A percentile compares a stretch with the other conserved stretches of the same genome.
phyloP scores from a whole-genome alignment of 805 yeast species.

The Ogataea trehaloabstinens region DNA sequence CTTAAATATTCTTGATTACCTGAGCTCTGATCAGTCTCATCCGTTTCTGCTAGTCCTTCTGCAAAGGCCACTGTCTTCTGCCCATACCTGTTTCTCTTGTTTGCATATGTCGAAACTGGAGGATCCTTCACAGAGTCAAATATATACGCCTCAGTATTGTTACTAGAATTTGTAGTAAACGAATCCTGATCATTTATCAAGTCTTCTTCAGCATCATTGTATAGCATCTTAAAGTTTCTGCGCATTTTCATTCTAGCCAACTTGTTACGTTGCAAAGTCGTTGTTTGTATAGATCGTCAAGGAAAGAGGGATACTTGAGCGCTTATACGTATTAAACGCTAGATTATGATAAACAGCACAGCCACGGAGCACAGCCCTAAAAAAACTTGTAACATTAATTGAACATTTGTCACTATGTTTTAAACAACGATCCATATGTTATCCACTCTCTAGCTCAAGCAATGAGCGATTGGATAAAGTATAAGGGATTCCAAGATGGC shows the following conservation, averaged over 20 bases:
- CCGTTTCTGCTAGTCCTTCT: conserved; percentile 4
- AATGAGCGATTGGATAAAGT: conserved; percentile 21
- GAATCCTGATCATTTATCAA: conserved; percentile 17
- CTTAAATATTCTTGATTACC: not conserved
- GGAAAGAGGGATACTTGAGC: not conserved
- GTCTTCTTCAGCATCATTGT: conserved; percentile 13
- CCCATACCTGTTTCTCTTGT: conserved; percentile 6
- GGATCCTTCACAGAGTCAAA: conserved; percentile 16
- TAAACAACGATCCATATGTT: no score
- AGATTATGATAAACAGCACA: no score
- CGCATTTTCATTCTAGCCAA: conserved; percentile 3
- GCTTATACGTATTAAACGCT: not conserved
- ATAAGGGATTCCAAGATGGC: conserved; percentile 21
- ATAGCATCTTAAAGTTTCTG: not conserved
- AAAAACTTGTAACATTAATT: no score
- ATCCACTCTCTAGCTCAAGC: no score
- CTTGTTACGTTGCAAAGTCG: conserved; percentile 2
- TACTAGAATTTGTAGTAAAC: conserved; percentile 7
- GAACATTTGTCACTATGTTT: no score
- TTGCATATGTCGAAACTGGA: conserved; percentile 12
- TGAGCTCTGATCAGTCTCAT: not conserved
- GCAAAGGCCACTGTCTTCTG: conserved; percentile 13
- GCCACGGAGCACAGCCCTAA: no score
- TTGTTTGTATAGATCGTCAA: not conserved
- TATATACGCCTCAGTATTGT: conserved; percentile 9